Evolutionary conservation across 2,329 filamentous ascomycete species (phyloP).

Genomic region (Xylariaceae sp.): DNA sequence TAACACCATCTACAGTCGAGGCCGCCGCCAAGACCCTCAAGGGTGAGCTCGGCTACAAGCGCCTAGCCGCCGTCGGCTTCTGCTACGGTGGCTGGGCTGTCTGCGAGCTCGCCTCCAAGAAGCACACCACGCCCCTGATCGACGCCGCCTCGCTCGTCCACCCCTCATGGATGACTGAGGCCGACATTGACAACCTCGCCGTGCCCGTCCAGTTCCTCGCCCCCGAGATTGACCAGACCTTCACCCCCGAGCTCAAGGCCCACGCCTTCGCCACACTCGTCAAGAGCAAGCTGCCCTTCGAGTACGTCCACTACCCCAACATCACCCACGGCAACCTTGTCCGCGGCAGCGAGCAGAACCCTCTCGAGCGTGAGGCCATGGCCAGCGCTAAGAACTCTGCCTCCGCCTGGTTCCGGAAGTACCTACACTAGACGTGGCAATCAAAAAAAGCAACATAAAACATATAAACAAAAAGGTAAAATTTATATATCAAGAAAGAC

Average conservation of each 20-base stretch:
- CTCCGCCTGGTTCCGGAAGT: conserved; percentile 40
- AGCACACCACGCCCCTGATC: conserved; percentile 34
- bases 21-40: conserved; percentile 32
- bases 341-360: conserved; percentile 36
- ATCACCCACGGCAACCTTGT: conserved; percentile 42
- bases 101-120: conserved; percentile 36
- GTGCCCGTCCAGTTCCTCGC: conserved; percentile 41
- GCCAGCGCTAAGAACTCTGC: conserved; percentile 42
- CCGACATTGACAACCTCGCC: conserved; percentile 39
- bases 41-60: conserved; percentile 28
- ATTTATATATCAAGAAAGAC: too few species aligned
- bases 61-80: conserved; percentile 39
- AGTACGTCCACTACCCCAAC: conserved; percentile 48
- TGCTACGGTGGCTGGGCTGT: conserved; percentile 45
- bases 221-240: conserved; percentile 38
- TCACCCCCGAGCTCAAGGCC: conserved; percentile 41
- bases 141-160: conserved; percentile 40
- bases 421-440: conserved; percentile 12
- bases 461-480: background rate
- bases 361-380: conserved; percentile 40
- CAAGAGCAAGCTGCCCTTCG: conserved; percentile 36
- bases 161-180: conserved; percentile 36
- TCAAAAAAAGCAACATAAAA: background rate
- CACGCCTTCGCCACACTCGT: conserved; percentile 37
- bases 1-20: conserved; percentile 23